phyloP scores from a whole-genome alignment of 805 yeast genomes.

The Metschnikowia gruessii region DNA sequence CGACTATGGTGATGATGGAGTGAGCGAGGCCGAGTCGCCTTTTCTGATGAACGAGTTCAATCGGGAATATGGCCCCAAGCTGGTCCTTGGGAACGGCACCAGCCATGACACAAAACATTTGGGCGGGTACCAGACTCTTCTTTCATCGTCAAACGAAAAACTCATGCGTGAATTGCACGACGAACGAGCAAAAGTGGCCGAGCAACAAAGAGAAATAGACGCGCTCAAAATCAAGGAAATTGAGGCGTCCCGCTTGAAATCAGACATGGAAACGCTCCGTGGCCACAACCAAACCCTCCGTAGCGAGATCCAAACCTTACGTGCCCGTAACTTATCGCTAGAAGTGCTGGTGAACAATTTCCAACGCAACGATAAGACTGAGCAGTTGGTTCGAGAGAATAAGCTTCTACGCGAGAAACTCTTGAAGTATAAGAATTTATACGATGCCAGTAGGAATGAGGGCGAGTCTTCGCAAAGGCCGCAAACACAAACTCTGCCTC shows the following conservation, averaged over 20 bases:
- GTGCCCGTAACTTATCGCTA: conserved; percentile 6
- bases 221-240: background rate
- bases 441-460: conserved; percentile 17
- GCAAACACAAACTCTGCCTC: background rate
- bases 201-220: conserved; percentile 9
- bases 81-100: conserved; percentile 1
- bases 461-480: background rate
- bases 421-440: conserved; percentile 34
- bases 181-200: conserved; percentile 3
- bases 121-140: conserved; percentile 27
- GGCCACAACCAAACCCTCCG: background rate
- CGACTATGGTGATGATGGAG: background rate
- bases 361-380: conserved; percentile 10
- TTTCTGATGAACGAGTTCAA: conserved; percentile 1
- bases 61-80: conserved; percentile 2
- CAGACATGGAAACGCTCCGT: conserved; percentile 11
- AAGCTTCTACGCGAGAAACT: conserved; percentile 33
- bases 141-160: conserved; percentile 29
- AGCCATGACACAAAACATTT: conserved; percentile 22
- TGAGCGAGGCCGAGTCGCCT: conserved; percentile 1
- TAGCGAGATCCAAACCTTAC: background rate
- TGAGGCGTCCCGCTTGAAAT: conserved; percentile 4
- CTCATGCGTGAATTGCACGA: conserved; percentile 20
- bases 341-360: conserved; percentile 6
- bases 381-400: conserved; percentile 27